phyloP scores from a whole-genome alignment of 106 monocot genomes.

The Dendrobium catenatum region DNA sequence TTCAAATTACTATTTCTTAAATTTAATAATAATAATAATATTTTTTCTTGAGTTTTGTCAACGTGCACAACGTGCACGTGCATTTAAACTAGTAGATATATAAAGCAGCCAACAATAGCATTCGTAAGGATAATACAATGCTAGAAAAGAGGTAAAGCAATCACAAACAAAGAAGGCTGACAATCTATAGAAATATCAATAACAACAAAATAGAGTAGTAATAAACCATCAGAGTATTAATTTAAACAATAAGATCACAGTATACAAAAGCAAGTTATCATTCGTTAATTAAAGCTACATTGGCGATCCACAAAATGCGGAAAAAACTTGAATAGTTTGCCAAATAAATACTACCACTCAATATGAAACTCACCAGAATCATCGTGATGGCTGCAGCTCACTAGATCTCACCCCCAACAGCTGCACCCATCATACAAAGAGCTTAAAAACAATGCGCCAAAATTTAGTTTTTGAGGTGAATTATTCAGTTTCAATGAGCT shows the following conservation, averaged over 20 bases:
- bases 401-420: constrained; percentile 5
- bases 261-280: not conserved
- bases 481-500: not conserved
- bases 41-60: too few relatives aligned
- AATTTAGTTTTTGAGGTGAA: not conserved
- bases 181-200: not conserved
- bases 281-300: not conserved
- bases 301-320: not conserved
- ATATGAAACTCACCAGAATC: too few relatives aligned
- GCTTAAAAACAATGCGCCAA: not conserved
- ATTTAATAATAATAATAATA: too few relatives aligned
- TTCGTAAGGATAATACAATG: too few relatives aligned
- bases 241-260: constrained; percentile 2
- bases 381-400: not conserved
- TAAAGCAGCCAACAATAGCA: too few relatives aligned
- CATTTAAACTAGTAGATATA: too few relatives aligned
- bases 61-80: too few relatives aligned
- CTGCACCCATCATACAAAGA: not conserved
- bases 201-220: not conserved
- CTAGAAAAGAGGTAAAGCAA: not conserved
- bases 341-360: too few relatives aligned
- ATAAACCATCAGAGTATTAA: not conserved
- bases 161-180: too few relatives aligned
- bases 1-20: too few relatives aligned
- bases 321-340: not conserved